Base-by-base conservation (phyloP, 225 moss, liverwort and hornwort species). In the Neckera pumila region DNA sequence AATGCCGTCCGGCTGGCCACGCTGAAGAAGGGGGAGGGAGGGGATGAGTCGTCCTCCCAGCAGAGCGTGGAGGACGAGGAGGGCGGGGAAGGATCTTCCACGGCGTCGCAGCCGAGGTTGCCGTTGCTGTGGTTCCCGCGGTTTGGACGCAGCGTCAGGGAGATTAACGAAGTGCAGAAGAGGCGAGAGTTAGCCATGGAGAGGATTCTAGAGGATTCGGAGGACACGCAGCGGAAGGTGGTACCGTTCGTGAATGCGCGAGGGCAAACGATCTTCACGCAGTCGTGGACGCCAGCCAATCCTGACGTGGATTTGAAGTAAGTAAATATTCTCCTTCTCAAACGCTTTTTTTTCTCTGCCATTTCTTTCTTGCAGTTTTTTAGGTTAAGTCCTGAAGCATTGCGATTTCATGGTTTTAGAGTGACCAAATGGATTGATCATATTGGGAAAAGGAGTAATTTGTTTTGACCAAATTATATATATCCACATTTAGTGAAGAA, bases 231-330 rank as follows among this genome's bases (percentile, higher is more conserved):
- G 88, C 92, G 97, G 63, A 91, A 91, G 72, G 92, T 95, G 63
- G 92, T 93, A 59, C 93, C 95, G 34, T 90, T 95, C 51, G 91
- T 95, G 38, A 97, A 97, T 79, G 91, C 95, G 80, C 92, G 95
- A n/a, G 94, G 95, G 76, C 96, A 97, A 93, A 95, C 94, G 17
- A 85, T 97, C 84, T 96, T 97, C 87, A 94, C 95, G 85, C 97
- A 97, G 91, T 97, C 96, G 3, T 97, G 97, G 97, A 93, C 91
- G 86, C 95, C 97, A 30, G 84, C 91, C 74, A 83, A 81, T 20
- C 80, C 92, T 43, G 84, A 77, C 47, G 86, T 89, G 42, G 79
- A 70, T 82, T 85, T 97, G 74, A 97, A 95, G 97, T 97, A 88
- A 90, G 93, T 34, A 40, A 53, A 31, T 57, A 7, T 27, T 47